Conservation (phyloP, 2,329 filamentous ascomycete species). For the Madurella mycetomatis region DNA sequence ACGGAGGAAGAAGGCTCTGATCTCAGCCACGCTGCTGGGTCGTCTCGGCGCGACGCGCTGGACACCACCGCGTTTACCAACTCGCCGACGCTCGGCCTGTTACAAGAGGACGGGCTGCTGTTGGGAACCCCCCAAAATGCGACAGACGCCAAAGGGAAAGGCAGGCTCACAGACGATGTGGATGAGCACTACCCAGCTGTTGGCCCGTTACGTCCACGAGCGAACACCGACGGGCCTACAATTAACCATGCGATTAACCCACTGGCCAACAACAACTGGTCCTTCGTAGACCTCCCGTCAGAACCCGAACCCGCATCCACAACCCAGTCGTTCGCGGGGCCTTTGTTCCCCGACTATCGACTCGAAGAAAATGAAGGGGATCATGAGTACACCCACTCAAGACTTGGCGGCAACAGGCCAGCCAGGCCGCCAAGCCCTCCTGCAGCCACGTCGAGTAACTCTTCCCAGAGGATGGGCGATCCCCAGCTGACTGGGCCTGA, state of each 20-base stretch:
- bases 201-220: conserved; percentile 41
- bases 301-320: neutral
- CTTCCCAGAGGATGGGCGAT: neutral
- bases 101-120: neutral
- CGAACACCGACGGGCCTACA: conserved; percentile 54
- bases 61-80: neutral
- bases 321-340: neutral
- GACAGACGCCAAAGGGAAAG: conserved; percentile 5
- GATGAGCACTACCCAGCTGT: conserved; percentile 4
- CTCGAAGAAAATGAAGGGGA: neutral
- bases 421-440: neutral
- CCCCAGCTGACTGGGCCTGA: neutral
- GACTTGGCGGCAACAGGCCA: neutral
- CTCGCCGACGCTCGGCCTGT: neutral
- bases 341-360: neutral
- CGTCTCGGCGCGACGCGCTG: neutral
- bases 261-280: conserved; percentile 59
- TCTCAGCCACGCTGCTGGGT: neutral
- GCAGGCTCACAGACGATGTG: neutral
- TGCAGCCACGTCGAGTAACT: neutral
- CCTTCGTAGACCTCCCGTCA: conserved; percentile 42
- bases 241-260: conserved; percentile 43
- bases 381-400: neutral
- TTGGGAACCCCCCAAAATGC: neutral
- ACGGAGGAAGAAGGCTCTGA: neutral